These are phyloP conservation scores for Fusarium chaquense DNA, from an alignment of 2,329 filamentous ascomycete genomes.

Conservation along the genomic window DNA sequence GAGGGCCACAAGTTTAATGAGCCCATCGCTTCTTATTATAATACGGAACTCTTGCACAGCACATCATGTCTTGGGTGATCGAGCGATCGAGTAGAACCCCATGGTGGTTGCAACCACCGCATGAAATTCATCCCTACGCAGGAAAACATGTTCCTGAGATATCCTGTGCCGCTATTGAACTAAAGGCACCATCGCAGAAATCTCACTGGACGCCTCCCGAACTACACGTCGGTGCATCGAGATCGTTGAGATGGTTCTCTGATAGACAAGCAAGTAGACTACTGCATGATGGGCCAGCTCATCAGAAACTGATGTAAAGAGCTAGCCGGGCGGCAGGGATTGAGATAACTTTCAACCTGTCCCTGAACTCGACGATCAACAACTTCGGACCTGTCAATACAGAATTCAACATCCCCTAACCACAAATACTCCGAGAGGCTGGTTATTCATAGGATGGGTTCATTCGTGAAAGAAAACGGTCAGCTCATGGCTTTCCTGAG, in stretches of 20 bases:
- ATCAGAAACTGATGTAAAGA: background rate
- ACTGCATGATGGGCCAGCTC: background rate
- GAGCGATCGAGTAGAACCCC: conserved; percentile 13
- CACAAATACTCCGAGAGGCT: background rate
- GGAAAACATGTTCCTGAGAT: conserved; percentile 1
- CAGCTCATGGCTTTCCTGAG: background rate
- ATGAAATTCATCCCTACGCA: conserved; percentile 17
- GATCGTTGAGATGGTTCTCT: background rate
- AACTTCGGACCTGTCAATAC: background rate
- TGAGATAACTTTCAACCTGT: background rate
- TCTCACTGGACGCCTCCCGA: conserved; percentile 7
- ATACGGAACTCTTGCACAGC: background rate
- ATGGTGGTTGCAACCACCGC: conserved; percentile 28
- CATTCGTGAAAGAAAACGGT: background rate
- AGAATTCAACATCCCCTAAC: background rate
- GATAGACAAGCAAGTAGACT: background rate
- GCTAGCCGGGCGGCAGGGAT: background rate
- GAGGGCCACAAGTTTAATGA: conserved; percentile 27
- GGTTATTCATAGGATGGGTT: background rate
- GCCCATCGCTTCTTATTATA: conserved; percentile 23
- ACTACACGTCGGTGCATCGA: conserved; percentile 1
- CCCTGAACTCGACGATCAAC: background rate
- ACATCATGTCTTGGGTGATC: conserved; percentile 30
- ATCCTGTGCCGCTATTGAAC: conserved; percentile 6
- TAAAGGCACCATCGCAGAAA: background rate